Evolutionary conservation across 2,329 filamentous ascomycete genomes (phyloP).

Genomic region (Moelleriella libera): DNA sequence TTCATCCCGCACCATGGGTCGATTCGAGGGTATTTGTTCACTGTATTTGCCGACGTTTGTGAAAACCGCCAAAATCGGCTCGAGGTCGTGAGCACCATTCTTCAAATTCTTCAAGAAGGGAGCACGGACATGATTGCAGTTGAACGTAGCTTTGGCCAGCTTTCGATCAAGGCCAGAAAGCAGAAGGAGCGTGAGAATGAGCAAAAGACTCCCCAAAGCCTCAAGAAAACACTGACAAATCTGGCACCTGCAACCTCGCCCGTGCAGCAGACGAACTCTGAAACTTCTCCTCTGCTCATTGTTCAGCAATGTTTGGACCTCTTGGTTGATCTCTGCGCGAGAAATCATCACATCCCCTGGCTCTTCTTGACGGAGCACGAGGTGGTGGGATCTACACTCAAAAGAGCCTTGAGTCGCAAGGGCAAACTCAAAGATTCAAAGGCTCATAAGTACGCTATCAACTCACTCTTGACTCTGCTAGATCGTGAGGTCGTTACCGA

Average conservation of each 20-base stretch:
- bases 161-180: constrained; percentile 83
- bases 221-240: constrained; percentile 62
- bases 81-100: constrained; percentile 82
- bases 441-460: constrained; percentile 78
- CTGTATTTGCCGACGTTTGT: constrained; percentile 80
- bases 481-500: constrained; percentile 95
- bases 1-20: constrained; percentile 89
- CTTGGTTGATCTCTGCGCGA: constrained; percentile 68
- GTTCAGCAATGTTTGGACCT: constrained; percentile 89
- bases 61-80: constrained; percentile 93
- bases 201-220: constrained; percentile 63
- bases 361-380: constrained; percentile 96
- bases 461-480: constrained; percentile 73
- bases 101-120: constrained; percentile 90
- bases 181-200: constrained; percentile 46
- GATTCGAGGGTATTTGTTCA: constrained; percentile 69
- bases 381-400: constrained; percentile 55
- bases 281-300: constrained; percentile 86
- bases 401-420: constrained; percentile 65
- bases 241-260: constrained; percentile 25
- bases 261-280: constrained; percentile 48
- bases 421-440: constrained; percentile 79
- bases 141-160: constrained; percentile 85
- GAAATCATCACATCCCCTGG: constrained; percentile 75
- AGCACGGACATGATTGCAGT: constrained; percentile 87